phyloP scores from a whole-genome alignment of 768 basidiomycete genomes.

The Rhodotorula toruloides region DNA sequence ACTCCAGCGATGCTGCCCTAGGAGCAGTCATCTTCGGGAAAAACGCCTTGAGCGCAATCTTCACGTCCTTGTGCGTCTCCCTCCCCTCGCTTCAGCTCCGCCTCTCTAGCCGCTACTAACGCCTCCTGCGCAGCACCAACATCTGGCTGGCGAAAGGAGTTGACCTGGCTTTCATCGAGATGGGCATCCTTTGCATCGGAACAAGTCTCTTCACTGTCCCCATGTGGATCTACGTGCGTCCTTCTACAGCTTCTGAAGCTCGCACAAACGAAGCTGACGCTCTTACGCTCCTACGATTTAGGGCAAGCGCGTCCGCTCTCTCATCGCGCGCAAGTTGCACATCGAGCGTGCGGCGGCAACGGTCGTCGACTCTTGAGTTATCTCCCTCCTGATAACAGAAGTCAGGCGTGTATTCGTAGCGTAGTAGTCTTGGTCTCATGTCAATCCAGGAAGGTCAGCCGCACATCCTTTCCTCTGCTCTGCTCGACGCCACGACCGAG shows the following conservation, averaged over 20 bases:
- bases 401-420: too few relatives aligned
- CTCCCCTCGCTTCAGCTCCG: background rate
- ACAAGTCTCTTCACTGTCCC: background rate
- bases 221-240: constrained; percentile 10
- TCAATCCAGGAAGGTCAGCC: too few relatives aligned
- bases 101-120: background rate
- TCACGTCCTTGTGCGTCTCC: background rate
- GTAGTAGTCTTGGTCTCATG: too few relatives aligned
- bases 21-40: constrained; percentile 34
- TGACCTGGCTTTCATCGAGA: background rate
- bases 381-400: too few relatives aligned
- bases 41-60: background rate
- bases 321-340: too few relatives aligned
- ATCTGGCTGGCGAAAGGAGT: constrained; percentile 1
- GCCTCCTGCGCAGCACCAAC: background rate
- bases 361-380: too few relatives aligned
- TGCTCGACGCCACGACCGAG: too few relatives aligned
- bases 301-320: too few relatives aligned
- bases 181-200: background rate
- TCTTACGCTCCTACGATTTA: too few relatives aligned
- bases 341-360: too few relatives aligned
- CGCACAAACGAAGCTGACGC: background rate
- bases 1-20: constrained; percentile 35
- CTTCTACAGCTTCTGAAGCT: background rate
- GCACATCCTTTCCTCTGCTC: too few relatives aligned